Evolutionary conservation across 2,329 filamentous ascomycete genomes (phyloP).

Genomic region (Pseudogymnoascus sp.): DNA sequence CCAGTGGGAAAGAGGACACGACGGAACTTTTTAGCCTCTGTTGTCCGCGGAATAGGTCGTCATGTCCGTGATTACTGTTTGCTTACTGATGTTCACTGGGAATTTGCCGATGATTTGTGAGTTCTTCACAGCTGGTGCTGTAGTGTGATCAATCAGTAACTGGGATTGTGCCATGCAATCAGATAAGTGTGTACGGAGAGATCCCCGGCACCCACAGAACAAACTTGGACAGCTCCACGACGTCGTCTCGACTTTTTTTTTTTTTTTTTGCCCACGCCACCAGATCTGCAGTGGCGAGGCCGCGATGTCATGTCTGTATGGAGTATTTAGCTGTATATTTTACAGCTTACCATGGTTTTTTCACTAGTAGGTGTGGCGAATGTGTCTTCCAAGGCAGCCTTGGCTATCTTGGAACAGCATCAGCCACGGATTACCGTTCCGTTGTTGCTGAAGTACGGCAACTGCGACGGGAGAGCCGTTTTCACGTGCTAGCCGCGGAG

Average conservation of each 20-base stretch:
- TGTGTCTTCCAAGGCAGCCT: background rate
- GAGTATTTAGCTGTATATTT: background rate
- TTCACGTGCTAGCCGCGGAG: background rate
- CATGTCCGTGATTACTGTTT: background rate
- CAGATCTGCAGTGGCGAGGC: background rate
- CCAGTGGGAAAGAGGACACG: background rate
- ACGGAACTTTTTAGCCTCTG: background rate
- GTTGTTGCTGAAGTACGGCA: background rate
- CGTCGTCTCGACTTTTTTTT: background rate
- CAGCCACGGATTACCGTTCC: background rate
- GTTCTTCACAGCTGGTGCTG: background rate
- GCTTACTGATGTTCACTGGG: background rate
- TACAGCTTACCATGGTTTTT: slow-evolving; percentile 7
- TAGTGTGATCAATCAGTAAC: background rate
- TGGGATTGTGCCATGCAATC: background rate
- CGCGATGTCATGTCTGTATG: background rate
- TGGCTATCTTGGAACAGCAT: background rate
- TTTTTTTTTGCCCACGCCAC: background rate
- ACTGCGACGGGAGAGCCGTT: background rate
- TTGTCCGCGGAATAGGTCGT: background rate
- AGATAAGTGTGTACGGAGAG: background rate
- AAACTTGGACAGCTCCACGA: background rate
- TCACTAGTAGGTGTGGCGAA: background rate
- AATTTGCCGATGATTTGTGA: background rate
- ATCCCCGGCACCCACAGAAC: background rate